These are phyloP conservation scores for Sanghuangporus weigelae DNA, from an alignment of 1,284 basidiomycete genomes.

Conservation along the genomic window DNA sequence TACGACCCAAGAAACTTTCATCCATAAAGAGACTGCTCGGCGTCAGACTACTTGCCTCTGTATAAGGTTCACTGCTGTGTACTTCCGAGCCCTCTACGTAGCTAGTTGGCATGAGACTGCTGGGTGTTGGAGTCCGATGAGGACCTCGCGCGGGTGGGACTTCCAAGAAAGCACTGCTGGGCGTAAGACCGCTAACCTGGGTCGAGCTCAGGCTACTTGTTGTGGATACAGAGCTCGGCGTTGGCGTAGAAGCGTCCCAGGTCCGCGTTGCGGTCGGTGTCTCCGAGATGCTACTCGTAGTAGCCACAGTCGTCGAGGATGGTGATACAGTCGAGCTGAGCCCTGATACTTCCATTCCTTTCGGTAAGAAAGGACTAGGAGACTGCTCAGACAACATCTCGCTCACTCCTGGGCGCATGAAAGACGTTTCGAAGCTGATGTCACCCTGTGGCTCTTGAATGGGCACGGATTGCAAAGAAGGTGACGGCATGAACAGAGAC, in stretches of 20 bases:
- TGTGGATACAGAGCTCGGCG: constrained; percentile 22
- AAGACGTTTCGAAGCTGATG: constrained; percentile 52
- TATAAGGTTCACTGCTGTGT: neutral
- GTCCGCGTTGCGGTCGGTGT: neutral
- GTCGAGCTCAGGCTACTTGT: constrained; percentile 7
- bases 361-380: constrained; percentile 14
- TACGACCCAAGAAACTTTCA: constrained; percentile 13
- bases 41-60: constrained; percentile 6
- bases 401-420: constrained; percentile 29
- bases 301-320: neutral
- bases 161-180: neutral
- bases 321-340: constrained; percentile 15
- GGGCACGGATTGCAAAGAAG: constrained; percentile 52
- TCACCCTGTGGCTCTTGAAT: constrained; percentile 52
- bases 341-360: neutral
- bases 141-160: neutral
- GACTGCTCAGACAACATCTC: constrained; percentile 4
- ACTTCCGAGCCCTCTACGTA: neutral
- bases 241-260: constrained; percentile 30
- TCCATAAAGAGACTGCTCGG: constrained; percentile 10
- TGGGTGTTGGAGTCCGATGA: constrained; percentile 3
- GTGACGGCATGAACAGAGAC: constrained; percentile 59
- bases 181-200: constrained; percentile 4
- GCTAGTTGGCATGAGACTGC: constrained; percentile 18
- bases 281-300: constrained; percentile 4